phyloP scores from a whole-genome alignment of 2,329 filamentous ascomycete genomes.

The Paraconiothyrium brasiliense region DNA sequence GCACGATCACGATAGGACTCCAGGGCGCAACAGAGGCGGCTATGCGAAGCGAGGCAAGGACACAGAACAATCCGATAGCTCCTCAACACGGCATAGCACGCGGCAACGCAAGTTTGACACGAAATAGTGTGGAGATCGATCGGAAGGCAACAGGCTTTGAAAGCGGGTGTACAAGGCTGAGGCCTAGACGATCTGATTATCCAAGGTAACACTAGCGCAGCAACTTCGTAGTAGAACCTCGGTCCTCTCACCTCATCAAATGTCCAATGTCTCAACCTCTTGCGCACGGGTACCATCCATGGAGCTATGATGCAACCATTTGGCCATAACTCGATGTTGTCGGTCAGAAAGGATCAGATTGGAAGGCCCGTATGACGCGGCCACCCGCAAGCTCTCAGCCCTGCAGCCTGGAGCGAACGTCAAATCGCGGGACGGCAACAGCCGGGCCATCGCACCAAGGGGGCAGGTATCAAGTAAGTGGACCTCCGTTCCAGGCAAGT shows the following conservation, averaged over 20 bases:
- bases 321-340: not conserved
- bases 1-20: not conserved
- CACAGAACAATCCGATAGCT: not conserved
- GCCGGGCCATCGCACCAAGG: not conserved
- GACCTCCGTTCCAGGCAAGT: not conserved
- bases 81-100: not conserved
- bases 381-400: not conserved
- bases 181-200: slow-evolving; percentile 2
- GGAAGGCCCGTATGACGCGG: not conserved
- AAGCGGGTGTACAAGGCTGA: not conserved
- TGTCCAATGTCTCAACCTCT: not conserved
- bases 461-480: not conserved
- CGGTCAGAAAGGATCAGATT: not conserved
- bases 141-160: not conserved
- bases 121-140: not conserved
- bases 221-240: not conserved
- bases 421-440: not conserved
- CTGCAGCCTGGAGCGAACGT: not conserved
- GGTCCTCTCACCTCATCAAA: not conserved
- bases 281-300: not conserved
- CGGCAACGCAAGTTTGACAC: not conserved
- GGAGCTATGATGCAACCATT: too few relatives aligned
- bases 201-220: not conserved
- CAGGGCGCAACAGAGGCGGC: slow-evolving; percentile 9
- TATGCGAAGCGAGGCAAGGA: not conserved